Percentiles rank a stretch among this genome's conserved stretches.
These are phyloP conservation scores for Calendula officinalis DNA, from an alignment of 129 eudicot genomes.

Conservation along the genomic window DNA sequence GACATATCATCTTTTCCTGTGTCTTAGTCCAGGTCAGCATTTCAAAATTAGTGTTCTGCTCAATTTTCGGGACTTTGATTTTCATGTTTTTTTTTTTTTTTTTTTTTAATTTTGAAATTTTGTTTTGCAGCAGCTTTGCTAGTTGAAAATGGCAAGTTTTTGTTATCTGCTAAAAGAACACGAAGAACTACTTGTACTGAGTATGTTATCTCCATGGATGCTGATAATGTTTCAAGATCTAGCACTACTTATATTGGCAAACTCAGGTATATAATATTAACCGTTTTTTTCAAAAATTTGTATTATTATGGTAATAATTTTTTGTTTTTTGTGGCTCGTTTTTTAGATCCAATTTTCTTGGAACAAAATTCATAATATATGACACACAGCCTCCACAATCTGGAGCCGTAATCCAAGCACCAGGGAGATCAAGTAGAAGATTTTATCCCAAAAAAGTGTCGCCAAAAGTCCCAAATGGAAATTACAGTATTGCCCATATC, in stretches of 20 bases:
- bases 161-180: slow-evolving; percentile 87
- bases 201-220: slow-evolving; percentile 81
- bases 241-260: slow-evolving; percentile 79
- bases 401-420: slow-evolving; percentile 49
- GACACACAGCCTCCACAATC: slow-evolving; percentile 81
- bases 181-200: slow-evolving; percentile 88
- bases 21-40: slow-evolving; percentile 80
- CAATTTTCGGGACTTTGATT: neutral
- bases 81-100: slow-evolving; percentile 1
- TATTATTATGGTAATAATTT: neutral
- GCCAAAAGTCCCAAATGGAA: slow-evolving; percentile 77
- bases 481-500: slow-evolving; percentile 71
- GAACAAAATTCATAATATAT: slow-evolving; percentile 79
- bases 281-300: neutral
- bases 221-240: slow-evolving; percentile 80
- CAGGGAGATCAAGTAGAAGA: slow-evolving; percentile 73
- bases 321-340: neutral
- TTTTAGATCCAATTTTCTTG: slow-evolving; percentile 79
- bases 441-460: slow-evolving; percentile 76
- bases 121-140: slow-evolving; percentile 63
- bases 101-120: slow-evolving; percentile 12
- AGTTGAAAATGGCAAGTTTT: slow-evolving; percentile 82
- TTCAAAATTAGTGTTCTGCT: slow-evolving; percentile 10
- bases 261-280: slow-evolving; percentile 48
- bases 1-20: slow-evolving; percentile 71